Conservation (phyloP, 2,329 filamentous ascomycete genomes). For the Saccharata proteae region DNA sequence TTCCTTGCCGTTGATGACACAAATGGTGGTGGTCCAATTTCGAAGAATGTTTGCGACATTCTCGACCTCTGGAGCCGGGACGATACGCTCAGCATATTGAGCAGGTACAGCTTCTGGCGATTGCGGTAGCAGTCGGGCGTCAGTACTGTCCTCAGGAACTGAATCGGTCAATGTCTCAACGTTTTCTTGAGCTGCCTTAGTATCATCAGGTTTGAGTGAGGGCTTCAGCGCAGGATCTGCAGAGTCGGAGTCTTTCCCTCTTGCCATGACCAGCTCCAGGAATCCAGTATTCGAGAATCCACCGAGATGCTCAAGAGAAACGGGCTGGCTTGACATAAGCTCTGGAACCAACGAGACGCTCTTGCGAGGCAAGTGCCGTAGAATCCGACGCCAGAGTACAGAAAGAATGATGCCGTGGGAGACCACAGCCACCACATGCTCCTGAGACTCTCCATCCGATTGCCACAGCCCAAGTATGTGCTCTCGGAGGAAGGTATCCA, state of each 20-base stretch:
- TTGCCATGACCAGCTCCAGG: conserved; percentile 34
- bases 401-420: conserved; percentile 75
- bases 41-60: conserved; percentile 11
- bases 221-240: too few species aligned
- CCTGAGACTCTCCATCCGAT: conserved; percentile 8
- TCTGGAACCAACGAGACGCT: conserved; percentile 34
- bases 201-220: background rate
- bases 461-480: conserved; percentile 35
- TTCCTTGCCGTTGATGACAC: conserved; percentile 53
- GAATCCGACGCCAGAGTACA: conserved; percentile 52
- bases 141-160: background rate
- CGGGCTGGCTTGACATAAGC: conserved; percentile 22
- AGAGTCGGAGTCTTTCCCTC: background rate
- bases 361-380: conserved; percentile 40
- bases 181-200: conserved; percentile 1
- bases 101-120: too few species aligned
- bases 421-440: conserved; percentile 51
- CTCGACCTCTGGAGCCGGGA: background rate
- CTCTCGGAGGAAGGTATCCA: conserved; percentile 52
- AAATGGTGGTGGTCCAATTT: conserved; percentile 41
- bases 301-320: conserved; percentile 41
- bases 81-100: too few species aligned
- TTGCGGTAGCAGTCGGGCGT: too few species aligned
- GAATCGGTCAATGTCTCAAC: conserved; percentile 1
- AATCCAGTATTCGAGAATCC: conserved; percentile 57